A percentile compares a stretch with the other conserved stretches of the same genome.
Evolutionary conservation across 495 filamentous ascomycete species (phyloP).

Genomic region (Margaritispora aquatica): DNA sequence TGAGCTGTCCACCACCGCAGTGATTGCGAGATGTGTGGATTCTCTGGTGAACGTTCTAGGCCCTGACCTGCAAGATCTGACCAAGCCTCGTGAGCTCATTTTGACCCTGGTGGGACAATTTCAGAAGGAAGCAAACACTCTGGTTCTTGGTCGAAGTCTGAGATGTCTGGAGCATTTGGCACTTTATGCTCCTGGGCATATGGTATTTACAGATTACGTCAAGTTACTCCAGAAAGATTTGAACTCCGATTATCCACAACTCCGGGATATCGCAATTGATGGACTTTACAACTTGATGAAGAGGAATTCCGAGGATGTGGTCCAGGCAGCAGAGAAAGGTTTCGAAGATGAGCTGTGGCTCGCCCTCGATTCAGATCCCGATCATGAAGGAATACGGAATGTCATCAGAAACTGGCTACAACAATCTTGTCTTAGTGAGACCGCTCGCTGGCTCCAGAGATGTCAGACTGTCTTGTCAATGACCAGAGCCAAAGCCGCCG

Average conservation of each 20-base stretch:
- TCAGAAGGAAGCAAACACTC: slow-evolving; percentile 65
- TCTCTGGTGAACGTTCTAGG: slow-evolving; percentile 93
- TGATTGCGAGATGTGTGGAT: slow-evolving; percentile 86
- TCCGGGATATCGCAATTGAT: slow-evolving; percentile 77
- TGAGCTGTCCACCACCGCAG: slow-evolving; percentile 69
- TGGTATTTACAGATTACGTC: slow-evolving; percentile 79
- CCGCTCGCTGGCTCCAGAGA: slow-evolving; percentile 75
- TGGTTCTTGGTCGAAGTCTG: slow-evolving; percentile 71
- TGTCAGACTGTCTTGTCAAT: slow-evolving; percentile 87
- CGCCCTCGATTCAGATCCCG: slow-evolving; percentile 68
- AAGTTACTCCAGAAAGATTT: slow-evolving; percentile 72
- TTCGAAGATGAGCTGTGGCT: slow-evolving; percentile 93
- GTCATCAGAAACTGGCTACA: slow-evolving; percentile 88
- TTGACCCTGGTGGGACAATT: slow-evolving; percentile 81
- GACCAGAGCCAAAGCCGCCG: slow-evolving; percentile 57
- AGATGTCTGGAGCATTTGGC: slow-evolving; percentile 87
- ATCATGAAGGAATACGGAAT: slow-evolving; percentile 68
- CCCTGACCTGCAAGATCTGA: slow-evolving; percentile 88
- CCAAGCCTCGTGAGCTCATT: slow-evolving; percentile 87
- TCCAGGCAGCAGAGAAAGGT: slow-evolving; percentile 62
- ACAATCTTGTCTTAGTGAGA: slow-evolving; percentile 73
- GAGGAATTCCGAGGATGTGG: slow-evolving; percentile 72
- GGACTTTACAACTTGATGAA: slow-evolving; percentile 95
- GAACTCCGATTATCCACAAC: slow-evolving; percentile 53
- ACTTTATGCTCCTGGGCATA: slow-evolving; percentile 80